Percentiles rank a stretch among this genome's conserved stretches.
These are phyloP conservation scores for Phalaenopsis hybrid DNA, from an alignment of 116 monocot genomes.

Conservation along the genomic window DNA sequence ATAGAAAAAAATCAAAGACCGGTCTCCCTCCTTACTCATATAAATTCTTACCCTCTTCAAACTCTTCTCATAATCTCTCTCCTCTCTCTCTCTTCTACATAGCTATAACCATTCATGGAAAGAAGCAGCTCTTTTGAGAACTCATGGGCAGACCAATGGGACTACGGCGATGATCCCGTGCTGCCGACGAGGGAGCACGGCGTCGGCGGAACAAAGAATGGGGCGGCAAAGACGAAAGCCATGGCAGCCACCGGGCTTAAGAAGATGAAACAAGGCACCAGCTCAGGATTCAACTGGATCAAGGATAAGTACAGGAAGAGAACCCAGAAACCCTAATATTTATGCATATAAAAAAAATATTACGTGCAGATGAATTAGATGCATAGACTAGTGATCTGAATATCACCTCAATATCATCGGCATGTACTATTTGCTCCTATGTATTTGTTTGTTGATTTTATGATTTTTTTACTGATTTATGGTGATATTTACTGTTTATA, in stretches of 20 bases:
- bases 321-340: conserved; percentile 33
- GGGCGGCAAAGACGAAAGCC: conserved; percentile 70
- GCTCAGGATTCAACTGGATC: conserved; percentile 52
- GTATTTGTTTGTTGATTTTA: no score
- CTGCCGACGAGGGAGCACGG: neutral
- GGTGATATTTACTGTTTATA: no score
- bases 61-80: neutral
- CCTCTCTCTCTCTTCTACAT: neutral
- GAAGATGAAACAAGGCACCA: conserved; percentile 70
- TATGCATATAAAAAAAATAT: no score
- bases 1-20: neutral
- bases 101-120: conserved; percentile 18
- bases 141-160: conserved; percentile 91
- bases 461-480: no score
- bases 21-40: neutral
- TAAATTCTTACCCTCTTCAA: neutral
- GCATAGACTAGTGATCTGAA: no score
- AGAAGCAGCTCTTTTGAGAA: conserved; percentile 30
- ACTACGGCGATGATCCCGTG: conserved; percentile 29
- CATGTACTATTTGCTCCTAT: no score
- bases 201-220: conserved; percentile 14
- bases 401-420: no score
- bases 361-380: no score
- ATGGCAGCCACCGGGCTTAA: conserved; percentile 43
- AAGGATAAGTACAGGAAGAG: conserved; percentile 66